Conservation (phyloP, 2,329 filamentous ascomycete genomes). For the Aaosphaeria arxii region DNA sequence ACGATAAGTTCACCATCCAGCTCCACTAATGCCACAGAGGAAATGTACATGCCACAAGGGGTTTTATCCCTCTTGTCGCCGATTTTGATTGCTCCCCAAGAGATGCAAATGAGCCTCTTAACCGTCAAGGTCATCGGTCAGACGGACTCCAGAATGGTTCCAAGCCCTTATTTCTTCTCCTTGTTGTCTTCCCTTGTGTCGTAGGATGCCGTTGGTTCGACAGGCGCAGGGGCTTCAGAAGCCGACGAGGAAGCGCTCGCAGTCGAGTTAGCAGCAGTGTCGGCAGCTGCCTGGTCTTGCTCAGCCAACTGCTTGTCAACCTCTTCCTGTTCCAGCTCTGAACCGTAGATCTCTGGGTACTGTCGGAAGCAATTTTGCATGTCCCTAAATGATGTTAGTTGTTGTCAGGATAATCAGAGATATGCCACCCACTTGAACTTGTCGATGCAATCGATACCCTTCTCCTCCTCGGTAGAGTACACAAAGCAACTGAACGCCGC, state of each 20-base stretch:
- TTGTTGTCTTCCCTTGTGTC: too few relatives aligned
- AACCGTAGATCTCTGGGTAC: conserved; percentile 90
- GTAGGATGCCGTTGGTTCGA: neutral
- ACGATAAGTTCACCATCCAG: too few relatives aligned
- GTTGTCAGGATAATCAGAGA: too few relatives aligned
- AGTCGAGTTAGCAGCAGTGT: neutral
- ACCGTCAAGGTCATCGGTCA: too few relatives aligned
- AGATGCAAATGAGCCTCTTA: too few relatives aligned
- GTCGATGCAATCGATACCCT: conserved; percentile 96
- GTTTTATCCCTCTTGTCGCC: too few relatives aligned
- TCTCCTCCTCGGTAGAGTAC: conserved; percentile 89
- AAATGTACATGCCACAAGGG: too few relatives aligned
- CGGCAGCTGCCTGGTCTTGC: neutral
- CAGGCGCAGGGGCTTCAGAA: neutral
- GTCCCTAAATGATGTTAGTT: conserved; percentile 52
- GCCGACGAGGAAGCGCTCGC: conserved; percentile 2
- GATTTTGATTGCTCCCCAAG: too few relatives aligned
- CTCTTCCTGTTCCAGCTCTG: conserved; percentile 78
- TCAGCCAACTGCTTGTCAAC: conserved; percentile 49
- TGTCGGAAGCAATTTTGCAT: conserved; percentile 98
- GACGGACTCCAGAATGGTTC: too few relatives aligned
- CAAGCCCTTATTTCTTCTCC: too few relatives aligned
- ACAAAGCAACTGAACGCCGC: conserved; percentile 98
- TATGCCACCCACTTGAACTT: conserved; percentile 78
- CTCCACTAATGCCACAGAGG: too few relatives aligned